Percentiles rank a stretch among this genome's conserved stretches.
phyloP scores from a whole-genome alignment of 179 eudicot species.

The Spinacia oleracea region DNA sequence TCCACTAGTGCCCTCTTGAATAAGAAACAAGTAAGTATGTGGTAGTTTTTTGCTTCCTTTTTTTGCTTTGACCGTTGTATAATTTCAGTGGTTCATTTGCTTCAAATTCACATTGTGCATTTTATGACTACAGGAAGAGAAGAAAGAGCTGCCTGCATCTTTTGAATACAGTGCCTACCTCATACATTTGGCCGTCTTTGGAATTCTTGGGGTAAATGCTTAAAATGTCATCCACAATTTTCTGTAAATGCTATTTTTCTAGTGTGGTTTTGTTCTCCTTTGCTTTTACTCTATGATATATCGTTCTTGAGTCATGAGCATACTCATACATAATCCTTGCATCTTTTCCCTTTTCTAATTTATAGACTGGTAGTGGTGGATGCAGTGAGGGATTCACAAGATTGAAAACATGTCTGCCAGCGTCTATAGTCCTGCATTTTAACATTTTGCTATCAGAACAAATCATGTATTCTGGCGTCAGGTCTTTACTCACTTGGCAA shows the following conservation, averaged over 20 bases:
- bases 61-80: not conserved
- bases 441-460: not conserved
- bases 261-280: not conserved
- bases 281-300: not conserved
- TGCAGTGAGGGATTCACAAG: not conserved
- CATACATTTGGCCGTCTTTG: constrained; percentile 61
- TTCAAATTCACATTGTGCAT: not conserved
- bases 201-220: constrained; percentile 75
- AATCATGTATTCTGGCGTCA: not conserved
- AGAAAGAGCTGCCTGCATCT: constrained; percentile 43
- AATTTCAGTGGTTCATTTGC: constrained; percentile 4
- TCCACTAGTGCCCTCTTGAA: constrained; percentile 35
- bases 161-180: constrained; percentile 52
- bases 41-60: not conserved
- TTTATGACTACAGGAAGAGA: constrained; percentile 41
- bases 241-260: not conserved
- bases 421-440: not conserved
- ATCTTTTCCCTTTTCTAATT: not conserved
- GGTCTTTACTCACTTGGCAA: not conserved
- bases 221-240: not conserved
- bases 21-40: constrained; percentile 42
- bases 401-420: not conserved
- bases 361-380: not conserved
- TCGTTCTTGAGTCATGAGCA: not conserved
- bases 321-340: not conserved